Conservation (phyloP, 345 rosid species). For the Brassica incana region DNA sequence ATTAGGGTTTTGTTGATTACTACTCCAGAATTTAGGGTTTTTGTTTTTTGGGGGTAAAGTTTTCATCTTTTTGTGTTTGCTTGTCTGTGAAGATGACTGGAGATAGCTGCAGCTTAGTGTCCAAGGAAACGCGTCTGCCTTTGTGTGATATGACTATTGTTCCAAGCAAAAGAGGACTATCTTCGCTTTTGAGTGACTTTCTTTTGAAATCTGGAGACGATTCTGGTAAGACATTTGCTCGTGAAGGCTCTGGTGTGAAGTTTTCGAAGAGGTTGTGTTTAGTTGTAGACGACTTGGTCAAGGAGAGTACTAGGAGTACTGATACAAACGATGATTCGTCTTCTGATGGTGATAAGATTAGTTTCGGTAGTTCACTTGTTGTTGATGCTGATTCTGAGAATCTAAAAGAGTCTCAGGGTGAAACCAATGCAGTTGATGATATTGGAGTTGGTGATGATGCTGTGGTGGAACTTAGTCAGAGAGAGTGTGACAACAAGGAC, state of each 20-base stretch:
- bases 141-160: slow-evolving; percentile 66
- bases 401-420: slow-evolving; percentile 38
- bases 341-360: slow-evolving; percentile 18
- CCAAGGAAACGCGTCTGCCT: slow-evolving; percentile 36
- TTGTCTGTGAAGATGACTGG: slow-evolving; percentile 49
- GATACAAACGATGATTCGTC: slow-evolving; percentile 29
- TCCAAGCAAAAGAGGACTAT: slow-evolving; percentile 55
- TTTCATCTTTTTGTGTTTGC: background rate
- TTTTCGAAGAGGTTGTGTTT: slow-evolving; percentile 47
- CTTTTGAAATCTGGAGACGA: slow-evolving; percentile 47
- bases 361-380: slow-evolving; percentile 10
- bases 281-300: slow-evolving; percentile 53
- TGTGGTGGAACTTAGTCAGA: slow-evolving; percentile 36
- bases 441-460: background rate
- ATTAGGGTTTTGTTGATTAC: slow-evolving; percentile 12
- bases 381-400: slow-evolving; percentile 17
- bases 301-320: slow-evolving; percentile 43
- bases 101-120: slow-evolving; percentile 44
- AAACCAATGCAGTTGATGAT: slow-evolving; percentile 26
- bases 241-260: slow-evolving; percentile 36
- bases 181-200: slow-evolving; percentile 41
- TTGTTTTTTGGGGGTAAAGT: background rate
- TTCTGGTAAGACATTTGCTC: slow-evolving; percentile 24
- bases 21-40: background rate
- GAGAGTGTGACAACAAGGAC: slow-evolving; percentile 43